Evolutionary conservation across 768 basidiomycete species (phyloP), one percentile per base, ranked within the genome.

Genomic region (Paxillus rubicundulus): DNA sequence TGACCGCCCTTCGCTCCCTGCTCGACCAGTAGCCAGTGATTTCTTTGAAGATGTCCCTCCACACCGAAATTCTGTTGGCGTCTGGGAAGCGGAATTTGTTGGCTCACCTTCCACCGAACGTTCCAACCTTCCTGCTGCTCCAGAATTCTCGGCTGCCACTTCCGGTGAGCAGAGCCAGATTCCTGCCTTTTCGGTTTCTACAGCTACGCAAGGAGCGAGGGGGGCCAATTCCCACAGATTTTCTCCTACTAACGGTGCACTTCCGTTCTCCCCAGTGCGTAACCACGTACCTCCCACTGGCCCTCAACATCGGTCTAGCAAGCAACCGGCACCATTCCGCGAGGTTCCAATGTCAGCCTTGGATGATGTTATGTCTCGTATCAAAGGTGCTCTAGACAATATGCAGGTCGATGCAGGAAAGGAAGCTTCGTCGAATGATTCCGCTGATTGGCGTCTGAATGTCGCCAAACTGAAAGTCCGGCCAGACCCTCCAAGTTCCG

Each of bases 301-400:
- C 27, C 52, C 58, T 28, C 50, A 61, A 3, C 62, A 70, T 37
- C 69, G 67, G 33, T 53, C 48, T 27, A 38, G 51, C 28, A 68
- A 60, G 50, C 58, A 52, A 10, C 53, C 58, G 10, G 50, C 65
- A 8, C 62, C 70, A 4, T 80, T 71, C 56, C 71, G 76, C 40
- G 79, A 82, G 45, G 75, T 74, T 17, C 70, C 78, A 28, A 89
- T 91, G 82, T 85, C 88, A 2, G 80, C 89, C 16, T 70, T 92
- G 55, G 83, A 89, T 62, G 89, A 93, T 63, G 81, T 83, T 24
- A 90, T 93, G 81, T 89, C 87, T 6, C 82, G 91, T 38, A 92
- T 93, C 62, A 92, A 86, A 62, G 90, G 88, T 30, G 91, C 85
- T 13, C 62, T 93, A 50, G 79, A 82, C 63, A 78, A 77, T 28